Evolutionary conservation across 768 basidiomycete genomes (phyloP).

Genomic region (Galerina marginata): DNA sequence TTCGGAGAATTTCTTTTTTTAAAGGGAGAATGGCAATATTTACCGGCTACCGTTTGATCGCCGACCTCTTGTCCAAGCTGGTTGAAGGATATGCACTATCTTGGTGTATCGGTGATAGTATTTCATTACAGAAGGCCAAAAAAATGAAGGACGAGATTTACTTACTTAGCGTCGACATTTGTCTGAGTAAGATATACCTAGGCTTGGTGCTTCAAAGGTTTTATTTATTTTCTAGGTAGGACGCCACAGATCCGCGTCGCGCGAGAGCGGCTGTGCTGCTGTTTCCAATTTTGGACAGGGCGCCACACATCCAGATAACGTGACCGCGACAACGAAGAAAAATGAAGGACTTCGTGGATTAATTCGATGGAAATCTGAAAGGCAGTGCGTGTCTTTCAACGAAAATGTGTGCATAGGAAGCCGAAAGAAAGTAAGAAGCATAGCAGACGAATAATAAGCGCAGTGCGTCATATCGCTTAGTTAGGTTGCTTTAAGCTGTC

Average conservation of each 20-base stretch:
- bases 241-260: constrained; percentile 1
- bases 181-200: background rate
- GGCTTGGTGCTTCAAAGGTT: background rate
- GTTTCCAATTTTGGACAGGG: background rate
- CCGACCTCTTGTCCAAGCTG: background rate
- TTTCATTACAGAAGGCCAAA: no score
- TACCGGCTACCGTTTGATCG: background rate
- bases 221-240: background rate
- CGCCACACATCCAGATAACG: constrained; percentile 2
- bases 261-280: background rate
- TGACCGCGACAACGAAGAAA: background rate
- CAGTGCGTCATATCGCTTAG: no score
- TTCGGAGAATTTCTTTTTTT: background rate
- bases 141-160: no score
- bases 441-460: no score
- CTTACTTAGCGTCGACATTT: no score
- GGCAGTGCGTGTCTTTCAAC: background rate
- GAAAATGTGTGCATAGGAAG: background rate
- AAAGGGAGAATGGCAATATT: background rate
- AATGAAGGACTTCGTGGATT: background rate
- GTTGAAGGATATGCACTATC: background rate
- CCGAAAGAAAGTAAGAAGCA: background rate
- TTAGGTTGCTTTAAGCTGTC: no score
- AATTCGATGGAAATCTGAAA: background rate
- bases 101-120: no score